These are phyloP conservation scores for Macrolepiota albuminosa DNA, from an alignment of 768 basidiomycete species.

Conservation along the genomic window DNA sequence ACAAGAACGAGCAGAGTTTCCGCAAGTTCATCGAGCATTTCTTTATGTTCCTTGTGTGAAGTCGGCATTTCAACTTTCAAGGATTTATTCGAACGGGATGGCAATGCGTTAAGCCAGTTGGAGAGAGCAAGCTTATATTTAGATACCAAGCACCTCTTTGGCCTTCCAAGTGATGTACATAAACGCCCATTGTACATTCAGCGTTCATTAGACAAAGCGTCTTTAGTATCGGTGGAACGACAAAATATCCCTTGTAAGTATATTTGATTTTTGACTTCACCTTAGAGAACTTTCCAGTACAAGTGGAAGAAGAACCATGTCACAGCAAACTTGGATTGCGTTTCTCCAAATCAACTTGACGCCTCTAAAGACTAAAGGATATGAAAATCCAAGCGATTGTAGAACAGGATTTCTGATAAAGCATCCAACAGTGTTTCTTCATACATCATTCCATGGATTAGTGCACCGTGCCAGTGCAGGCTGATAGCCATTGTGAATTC, in stretches of 20 bases:
- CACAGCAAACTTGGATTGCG: background rate
- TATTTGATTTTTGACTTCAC: background rate
- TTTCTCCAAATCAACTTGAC: background rate
- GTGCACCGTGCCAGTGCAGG: background rate
- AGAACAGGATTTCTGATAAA: background rate
- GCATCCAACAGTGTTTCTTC: too few relatives aligned
- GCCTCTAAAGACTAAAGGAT: background rate
- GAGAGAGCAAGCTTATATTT: background rate
- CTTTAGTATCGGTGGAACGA: background rate
- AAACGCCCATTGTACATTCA: background rate
- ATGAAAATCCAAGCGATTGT: background rate
- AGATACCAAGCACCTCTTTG: background rate
- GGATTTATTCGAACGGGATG: background rate
- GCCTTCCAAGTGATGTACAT: background rate
- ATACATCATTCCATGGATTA: background rate
- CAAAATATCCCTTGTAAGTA: background rate
- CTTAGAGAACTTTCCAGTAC: background rate
- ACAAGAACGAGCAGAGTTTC: background rate
- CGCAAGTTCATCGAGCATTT: background rate
- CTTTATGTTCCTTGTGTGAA: background rate
- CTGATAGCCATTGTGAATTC: background rate
- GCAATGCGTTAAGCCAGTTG: background rate
- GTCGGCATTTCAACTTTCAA: background rate
- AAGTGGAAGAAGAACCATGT: background rate
- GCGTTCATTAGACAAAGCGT: background rate